Conservation (phyloP, 2,329 filamentous ascomycete genomes). For the Cordyceps militaris region DNA sequence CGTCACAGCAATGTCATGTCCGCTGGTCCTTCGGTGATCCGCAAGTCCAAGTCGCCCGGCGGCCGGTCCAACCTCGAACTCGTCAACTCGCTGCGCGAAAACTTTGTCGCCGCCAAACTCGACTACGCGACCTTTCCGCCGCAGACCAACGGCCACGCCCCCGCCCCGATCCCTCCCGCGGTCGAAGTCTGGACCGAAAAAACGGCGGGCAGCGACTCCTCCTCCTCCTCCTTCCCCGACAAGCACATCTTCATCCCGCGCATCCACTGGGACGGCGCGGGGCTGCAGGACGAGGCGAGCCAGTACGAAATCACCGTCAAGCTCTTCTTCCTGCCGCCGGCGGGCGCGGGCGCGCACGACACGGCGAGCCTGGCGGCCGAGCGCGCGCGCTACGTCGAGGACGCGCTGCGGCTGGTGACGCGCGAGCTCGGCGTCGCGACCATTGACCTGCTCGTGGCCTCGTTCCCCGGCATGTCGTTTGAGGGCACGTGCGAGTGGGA, state of each 20-base stretch:
- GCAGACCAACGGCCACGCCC: conserved; percentile 22
- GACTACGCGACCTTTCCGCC: conserved; percentile 38
- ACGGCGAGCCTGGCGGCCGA: conserved; percentile 51
- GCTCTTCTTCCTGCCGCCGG: conserved; percentile 77
- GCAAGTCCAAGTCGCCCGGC: conserved; percentile 55
- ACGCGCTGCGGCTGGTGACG: conserved; percentile 73
- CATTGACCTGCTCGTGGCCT: conserved; percentile 84
- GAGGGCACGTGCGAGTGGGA: conserved; percentile 86
- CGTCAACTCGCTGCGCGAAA: conserved; percentile 77
- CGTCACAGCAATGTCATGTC: conserved; percentile 69
- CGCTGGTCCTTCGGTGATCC: conserved; percentile 74
- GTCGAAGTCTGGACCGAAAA: conserved; percentile 61
- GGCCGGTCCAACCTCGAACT: conserved; percentile 91
- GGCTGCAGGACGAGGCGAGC: conserved; percentile 73
- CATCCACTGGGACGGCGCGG: conserved; percentile 63
- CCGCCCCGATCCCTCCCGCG: conserved; percentile 25
- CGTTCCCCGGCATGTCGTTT: conserved; percentile 88
- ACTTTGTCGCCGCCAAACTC: conserved; percentile 68
- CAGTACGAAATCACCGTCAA: conserved; percentile 96
- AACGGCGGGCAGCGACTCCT: too few relatives aligned
- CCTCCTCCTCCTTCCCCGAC: too few relatives aligned
- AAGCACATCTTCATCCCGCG: conserved; percentile 65
- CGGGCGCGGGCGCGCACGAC: conserved; percentile 49
- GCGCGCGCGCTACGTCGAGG: conserved; percentile 63
- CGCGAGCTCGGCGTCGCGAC: conserved; percentile 68